A percentile compares a stretch with the other conserved stretches of the same genome.
Evolutionary conservation across 495 filamentous ascomycete species (phyloP).

Genomic region (Daldinia grandis): DNA sequence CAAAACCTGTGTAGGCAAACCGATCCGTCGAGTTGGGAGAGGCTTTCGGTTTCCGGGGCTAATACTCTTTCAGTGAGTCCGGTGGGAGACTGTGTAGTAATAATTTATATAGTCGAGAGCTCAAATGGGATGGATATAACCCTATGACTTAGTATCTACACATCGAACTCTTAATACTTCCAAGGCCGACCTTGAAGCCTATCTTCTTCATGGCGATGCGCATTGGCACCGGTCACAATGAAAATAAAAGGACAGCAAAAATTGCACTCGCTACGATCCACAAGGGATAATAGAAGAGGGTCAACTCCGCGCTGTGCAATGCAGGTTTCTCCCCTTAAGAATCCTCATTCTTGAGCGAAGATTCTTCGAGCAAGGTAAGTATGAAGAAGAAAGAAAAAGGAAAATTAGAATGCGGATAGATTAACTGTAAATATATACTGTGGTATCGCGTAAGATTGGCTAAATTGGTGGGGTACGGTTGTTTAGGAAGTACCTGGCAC

Average conservation of each 20-base stretch:
- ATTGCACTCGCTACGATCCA: constrained; percentile 62
- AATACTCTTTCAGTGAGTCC: neutral
- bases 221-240: constrained; percentile 29
- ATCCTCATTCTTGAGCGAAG: constrained; percentile 68
- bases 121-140: neutral
- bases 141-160: neutral
- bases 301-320: constrained; percentile 81
- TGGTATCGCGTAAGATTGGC: neutral
- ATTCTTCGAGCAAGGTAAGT: constrained; percentile 76
- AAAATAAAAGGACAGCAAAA: constrained; percentile 42
- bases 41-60: no score
- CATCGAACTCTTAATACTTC: neutral
- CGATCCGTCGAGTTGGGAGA: no score
- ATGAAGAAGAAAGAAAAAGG: constrained; percentile 63
- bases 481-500: constrained; percentile 8
- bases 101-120: neutral
- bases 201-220: constrained; percentile 31
- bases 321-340: constrained; percentile 71
- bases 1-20: no score
- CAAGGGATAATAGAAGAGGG: constrained; percentile 73
- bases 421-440: neutral
- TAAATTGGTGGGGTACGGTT: constrained; percentile 5
- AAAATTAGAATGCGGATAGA: neutral
- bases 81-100: neutral
- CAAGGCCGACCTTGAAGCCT: neutral